These are phyloP conservation scores for Talaromyces sp. DNA, from an alignment of 2,329 filamentous ascomycete genomes.

Conservation along the genomic window DNA sequence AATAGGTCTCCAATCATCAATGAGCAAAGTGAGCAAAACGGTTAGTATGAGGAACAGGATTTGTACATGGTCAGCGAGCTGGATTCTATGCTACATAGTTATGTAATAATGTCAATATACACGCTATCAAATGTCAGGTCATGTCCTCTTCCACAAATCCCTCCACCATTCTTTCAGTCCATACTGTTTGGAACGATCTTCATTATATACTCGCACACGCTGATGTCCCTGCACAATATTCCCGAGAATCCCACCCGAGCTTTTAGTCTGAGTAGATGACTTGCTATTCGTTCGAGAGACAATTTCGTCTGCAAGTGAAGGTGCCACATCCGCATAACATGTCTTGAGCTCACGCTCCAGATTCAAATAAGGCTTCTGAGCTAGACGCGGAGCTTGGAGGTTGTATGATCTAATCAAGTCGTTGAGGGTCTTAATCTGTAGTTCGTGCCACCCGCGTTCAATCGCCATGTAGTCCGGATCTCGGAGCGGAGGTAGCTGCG, in stretches of 20 bases:
- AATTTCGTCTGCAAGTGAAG: constrained; percentile 66
- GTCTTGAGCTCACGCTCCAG: constrained; percentile 73
- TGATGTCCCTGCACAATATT: constrained; percentile 46
- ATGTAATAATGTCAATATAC: not conserved
- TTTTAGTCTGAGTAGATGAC: constrained; percentile 20
- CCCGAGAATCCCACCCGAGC: constrained; percentile 28
- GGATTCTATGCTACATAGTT: not conserved
- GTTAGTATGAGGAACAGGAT: too few relatives aligned
- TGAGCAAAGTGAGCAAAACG: too few relatives aligned
- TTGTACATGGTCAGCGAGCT: not conserved
- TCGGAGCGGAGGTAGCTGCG: constrained; percentile 61
- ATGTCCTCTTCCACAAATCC: constrained; percentile 57
- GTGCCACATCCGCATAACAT: constrained; percentile 84
- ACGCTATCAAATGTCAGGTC: not conserved
- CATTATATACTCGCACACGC: constrained; percentile 64
- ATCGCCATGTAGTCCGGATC: constrained; percentile 69
- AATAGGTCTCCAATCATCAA: too few relatives aligned
- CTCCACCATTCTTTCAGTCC: constrained; percentile 86
- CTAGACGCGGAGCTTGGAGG: constrained; percentile 84
- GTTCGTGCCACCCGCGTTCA: constrained; percentile 68
- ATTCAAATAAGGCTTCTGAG: constrained; percentile 86
- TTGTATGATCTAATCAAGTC: constrained; percentile 81
- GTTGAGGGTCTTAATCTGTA: constrained; percentile 76
- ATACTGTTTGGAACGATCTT: constrained; percentile 64
- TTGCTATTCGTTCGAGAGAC: constrained; percentile 56